Base-by-base conservation (phyloP, 2,329 filamentous ascomycete genomes). In the Karstenula rhodostoma region DNA sequence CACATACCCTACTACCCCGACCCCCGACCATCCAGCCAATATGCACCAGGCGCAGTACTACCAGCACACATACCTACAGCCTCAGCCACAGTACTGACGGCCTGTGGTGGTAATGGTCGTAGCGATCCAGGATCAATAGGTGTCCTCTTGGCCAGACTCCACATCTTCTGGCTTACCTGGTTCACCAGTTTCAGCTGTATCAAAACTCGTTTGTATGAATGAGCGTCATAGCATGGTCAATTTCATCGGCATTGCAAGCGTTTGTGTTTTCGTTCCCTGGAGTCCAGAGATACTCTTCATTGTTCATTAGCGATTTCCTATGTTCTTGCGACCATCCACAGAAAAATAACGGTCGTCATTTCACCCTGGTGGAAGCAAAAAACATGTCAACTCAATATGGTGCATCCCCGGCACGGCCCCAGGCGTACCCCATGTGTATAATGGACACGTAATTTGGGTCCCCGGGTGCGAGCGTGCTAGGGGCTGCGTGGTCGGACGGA, bases 171-270 rank as follows among this genome's bases (percentile, higher is more conserved):
- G n/a, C 37, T 12, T 50, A 51, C 42, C 63, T 61, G 60, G 48
- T 61, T 51, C 42, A 51, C 57, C 25, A 55, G 12, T 59, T 65
- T 59, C 67, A 72, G 68, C 73, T 77, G 74, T 77, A 78, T 68
- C 71, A 77, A 77, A 72, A 65, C 65, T 63, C 68, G 58, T 65
- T 65, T 77, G 71, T 75, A 74, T 71, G 73, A 77, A 75, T 71
- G 73, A 77, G 74, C 75, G 69, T 77, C 73, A 77, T 77, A 76
- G 73, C 75, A 69, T 76, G 74, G 69, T 71, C 67, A n/a, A 69
- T 66, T 73, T 62, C 61, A 66, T 66, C 68, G 70, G 73, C 74
- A 77, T 77, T 77, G 65, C 73, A 67, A 77, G 73, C 74, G 73
- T 73, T 68, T 72, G 59, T 72, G 67, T 70, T 69, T 67, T 69